Percentiles rank a stretch among this genome's conserved stretches.
Conservation (phyloP, 2,329 filamentous ascomycete species). For the Phaeosphaeriaceae sp. region DNA sequence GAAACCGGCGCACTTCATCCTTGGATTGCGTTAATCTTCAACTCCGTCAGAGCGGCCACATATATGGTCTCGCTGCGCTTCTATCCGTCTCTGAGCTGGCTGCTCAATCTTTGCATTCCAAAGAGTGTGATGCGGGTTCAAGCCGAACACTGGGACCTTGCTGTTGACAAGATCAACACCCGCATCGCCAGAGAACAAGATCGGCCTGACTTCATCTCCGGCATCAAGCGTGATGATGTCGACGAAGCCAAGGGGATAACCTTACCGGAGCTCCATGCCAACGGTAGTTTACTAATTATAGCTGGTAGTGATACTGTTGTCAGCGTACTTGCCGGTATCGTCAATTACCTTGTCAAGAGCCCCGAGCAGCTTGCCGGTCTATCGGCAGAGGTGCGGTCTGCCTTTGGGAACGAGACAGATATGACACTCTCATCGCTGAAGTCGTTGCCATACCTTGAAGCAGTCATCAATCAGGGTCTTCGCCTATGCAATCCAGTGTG, state of each 20-base stretch:
- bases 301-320: slow-evolving; percentile 53
- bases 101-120: slow-evolving; percentile 10
- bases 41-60: slow-evolving; percentile 3
- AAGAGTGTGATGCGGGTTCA: slow-evolving; percentile 11
- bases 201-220: slow-evolving; percentile 12
- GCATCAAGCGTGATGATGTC: slow-evolving; percentile 10
- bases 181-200: slow-evolving; percentile 8
- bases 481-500: slow-evolving; percentile 19
- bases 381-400: slow-evolving; percentile 8
- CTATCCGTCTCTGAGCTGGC: slow-evolving; percentile 10
- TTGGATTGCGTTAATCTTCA: slow-evolving; percentile 5
- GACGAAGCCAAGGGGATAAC: slow-evolving; percentile 3
- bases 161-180: slow-evolving; percentile 11
- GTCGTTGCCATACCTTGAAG: slow-evolving; percentile 20
- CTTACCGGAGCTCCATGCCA: slow-evolving; percentile 40
- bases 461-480: slow-evolving; percentile 18
- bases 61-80: slow-evolving; percentile 2
- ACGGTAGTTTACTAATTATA: slow-evolving; percentile 38
- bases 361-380: slow-evolving; percentile 4
- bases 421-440: slow-evolving; percentile 6
- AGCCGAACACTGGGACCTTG: slow-evolving; percentile 7
- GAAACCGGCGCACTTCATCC: slow-evolving; percentile 19
- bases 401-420: slow-evolving; percentile 1
- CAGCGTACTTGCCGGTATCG: slow-evolving; percentile 39
- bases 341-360: slow-evolving; percentile 26